phyloP scores from a whole-genome alignment of 2,329 filamentous ascomycete genomes.

The Pyrenophora teres region DNA sequence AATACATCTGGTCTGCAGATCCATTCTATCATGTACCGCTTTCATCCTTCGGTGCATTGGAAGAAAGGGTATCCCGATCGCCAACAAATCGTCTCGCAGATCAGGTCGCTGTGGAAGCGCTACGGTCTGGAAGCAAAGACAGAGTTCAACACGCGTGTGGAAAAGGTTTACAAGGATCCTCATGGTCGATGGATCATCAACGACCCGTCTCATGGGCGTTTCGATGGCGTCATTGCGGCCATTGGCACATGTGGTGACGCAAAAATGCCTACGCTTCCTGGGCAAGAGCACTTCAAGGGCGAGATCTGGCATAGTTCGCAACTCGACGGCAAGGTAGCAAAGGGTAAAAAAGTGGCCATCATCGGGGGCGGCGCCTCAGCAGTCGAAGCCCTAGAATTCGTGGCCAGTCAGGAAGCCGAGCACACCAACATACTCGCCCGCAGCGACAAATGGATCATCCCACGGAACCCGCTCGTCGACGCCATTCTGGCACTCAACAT shows the following conservation, averaged over 20 bases:
- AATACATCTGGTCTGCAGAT: slow-evolving; percentile 83
- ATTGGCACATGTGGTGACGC: slow-evolving; percentile 81
- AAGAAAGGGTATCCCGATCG: slow-evolving; percentile 76
- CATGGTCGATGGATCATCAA: slow-evolving; percentile 79
- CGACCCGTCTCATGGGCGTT: slow-evolving; percentile 68
- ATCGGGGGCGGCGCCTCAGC: slow-evolving; percentile 81
- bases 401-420: slow-evolving; percentile 66
- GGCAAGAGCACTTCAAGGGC: slow-evolving; percentile 74
- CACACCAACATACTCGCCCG: slow-evolving; percentile 75
- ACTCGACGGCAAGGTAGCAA: slow-evolving; percentile 72
- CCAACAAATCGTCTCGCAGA: slow-evolving; percentile 73
- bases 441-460: slow-evolving; percentile 87
- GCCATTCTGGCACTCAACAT: slow-evolving; percentile 76
- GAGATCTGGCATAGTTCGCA: slow-evolving; percentile 75
- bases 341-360: slow-evolving; percentile 75
- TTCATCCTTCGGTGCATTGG: slow-evolving; percentile 80
- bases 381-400: slow-evolving; percentile 82
- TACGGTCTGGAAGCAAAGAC: slow-evolving; percentile 75
- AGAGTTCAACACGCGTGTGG: slow-evolving; percentile 70
- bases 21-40: slow-evolving; percentile 85
- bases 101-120: slow-evolving; percentile 72
- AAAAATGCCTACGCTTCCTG: slow-evolving; percentile 71
- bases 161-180: slow-evolving; percentile 70
- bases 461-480: slow-evolving; percentile 76
- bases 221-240: slow-evolving; percentile 78